Evolutionary conservation across 306 rosid genomes (phyloP).

Genomic region (Prosopis cineraria): DNA sequence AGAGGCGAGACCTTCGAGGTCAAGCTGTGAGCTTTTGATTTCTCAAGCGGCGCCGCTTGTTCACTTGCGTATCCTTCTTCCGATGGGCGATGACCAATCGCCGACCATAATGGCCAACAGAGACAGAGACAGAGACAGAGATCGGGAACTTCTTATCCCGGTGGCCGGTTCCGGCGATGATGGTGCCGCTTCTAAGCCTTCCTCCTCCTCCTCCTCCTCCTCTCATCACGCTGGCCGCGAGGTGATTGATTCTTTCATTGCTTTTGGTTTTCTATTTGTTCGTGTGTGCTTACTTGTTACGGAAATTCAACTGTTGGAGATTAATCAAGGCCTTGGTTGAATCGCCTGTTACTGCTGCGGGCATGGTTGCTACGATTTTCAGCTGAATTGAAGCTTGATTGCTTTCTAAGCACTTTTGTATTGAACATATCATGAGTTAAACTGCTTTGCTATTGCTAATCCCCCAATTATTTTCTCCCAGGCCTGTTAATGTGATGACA

Average conservation of each 20-base stretch:
- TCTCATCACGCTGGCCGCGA: conserved; percentile 74
- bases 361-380: conserved; percentile 15
- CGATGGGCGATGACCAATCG: conserved; percentile 77
- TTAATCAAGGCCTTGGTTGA: not conserved
- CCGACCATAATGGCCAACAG: conserved; percentile 57
- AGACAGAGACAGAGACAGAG: conserved; percentile 88
- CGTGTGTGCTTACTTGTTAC: not conserved
- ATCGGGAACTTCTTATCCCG: conserved; percentile 93
- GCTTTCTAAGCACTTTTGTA: not conserved
- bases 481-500: not conserved
- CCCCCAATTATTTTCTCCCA: not conserved
- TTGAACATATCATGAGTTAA: not conserved
- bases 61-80: not conserved
- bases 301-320: not conserved
- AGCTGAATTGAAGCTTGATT: not conserved
- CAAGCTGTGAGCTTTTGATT: conserved; percentile 9
- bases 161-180: conserved; percentile 57
- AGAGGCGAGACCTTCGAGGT: conserved; percentile 11
- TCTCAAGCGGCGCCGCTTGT: conserved; percentile 43
- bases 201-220: conserved; percentile 48
- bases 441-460: not conserved
- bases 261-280: conserved; percentile 37
- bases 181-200: conserved; percentile 62
- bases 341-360: not conserved
- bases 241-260: conserved; percentile 40